Evolutionary conservation across 2,329 filamentous ascomycete species (phyloP).

Genomic region (Chalara sp.): DNA sequence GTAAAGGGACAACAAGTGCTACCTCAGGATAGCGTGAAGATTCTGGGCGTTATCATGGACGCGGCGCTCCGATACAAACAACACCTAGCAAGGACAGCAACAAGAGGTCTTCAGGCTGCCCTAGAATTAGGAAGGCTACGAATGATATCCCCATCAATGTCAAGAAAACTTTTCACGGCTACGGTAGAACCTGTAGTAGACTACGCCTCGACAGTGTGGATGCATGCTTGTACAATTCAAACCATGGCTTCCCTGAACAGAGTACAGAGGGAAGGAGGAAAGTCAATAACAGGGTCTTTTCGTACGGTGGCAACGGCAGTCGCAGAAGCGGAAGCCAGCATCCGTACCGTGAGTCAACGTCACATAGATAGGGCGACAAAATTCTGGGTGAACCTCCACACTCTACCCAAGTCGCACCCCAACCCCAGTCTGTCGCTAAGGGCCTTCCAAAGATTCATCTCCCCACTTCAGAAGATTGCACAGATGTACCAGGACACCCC

Average conservation of each 20-base stretch:
- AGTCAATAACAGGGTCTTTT: conserved; percentile 21
- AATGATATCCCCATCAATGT: conserved; percentile 14
- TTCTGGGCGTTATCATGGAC: conserved; percentile 20
- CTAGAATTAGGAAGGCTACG: conserved; percentile 12
- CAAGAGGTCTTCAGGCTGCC: conserved; percentile 18
- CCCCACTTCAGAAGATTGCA: conserved; percentile 2
- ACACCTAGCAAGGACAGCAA: conserved; percentile 17
- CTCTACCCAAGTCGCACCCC: conserved; percentile 15
- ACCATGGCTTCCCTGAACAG: conserved; percentile 8
- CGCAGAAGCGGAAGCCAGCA: conserved; percentile 20
- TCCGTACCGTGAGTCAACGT: conserved; percentile 12
- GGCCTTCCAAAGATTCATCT: neutral
- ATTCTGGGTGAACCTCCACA: conserved; percentile 8
- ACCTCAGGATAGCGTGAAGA: conserved; percentile 6
- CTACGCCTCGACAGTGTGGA: conserved; percentile 20
- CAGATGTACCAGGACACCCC: neutral
- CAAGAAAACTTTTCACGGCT: conserved; percentile 18
- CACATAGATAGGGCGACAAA: conserved; percentile 14
- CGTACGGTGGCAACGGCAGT: conserved; percentile 20
- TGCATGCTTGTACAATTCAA: conserved; percentile 14
- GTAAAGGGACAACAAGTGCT: conserved; percentile 3
- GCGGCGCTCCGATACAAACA: conserved; percentile 20
- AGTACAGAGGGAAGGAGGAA: conserved; percentile 19
- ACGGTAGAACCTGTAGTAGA: too few species aligned
- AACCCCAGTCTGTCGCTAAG: neutral